A percentile compares a stretch with the other conserved stretches of the same genome.
Conservation (phyloP, 257 asterid species). For the Ophiorrhiza pumila region DNA sequence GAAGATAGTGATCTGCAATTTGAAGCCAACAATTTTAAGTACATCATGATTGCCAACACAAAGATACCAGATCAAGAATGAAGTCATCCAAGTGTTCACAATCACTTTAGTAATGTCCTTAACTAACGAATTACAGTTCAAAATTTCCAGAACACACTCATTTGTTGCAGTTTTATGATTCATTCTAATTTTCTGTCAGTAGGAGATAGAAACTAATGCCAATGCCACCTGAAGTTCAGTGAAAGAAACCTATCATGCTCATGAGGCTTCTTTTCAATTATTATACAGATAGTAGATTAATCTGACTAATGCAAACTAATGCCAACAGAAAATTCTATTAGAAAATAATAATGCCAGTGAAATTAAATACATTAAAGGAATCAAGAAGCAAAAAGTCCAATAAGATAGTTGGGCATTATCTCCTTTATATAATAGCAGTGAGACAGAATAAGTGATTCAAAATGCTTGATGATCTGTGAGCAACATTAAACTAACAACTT, state of each 20-base stretch:
- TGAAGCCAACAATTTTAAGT: background rate
- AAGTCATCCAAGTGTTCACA: background rate
- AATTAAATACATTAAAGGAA: background rate
- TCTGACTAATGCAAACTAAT: background rate
- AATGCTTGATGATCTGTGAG: background rate
- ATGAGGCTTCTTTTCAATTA: background rate
- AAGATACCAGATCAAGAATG: background rate
- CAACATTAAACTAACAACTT: background rate
- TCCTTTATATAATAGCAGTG: background rate
- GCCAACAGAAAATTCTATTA: background rate
- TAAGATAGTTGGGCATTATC: too few species aligned
- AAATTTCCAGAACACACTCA: background rate
- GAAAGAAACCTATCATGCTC: background rate
- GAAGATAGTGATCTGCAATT: constrained; percentile 88
- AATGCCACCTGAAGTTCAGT: background rate
- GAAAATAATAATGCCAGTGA: background rate
- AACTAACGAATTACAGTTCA: background rate
- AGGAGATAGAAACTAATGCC: background rate
- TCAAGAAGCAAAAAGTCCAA: background rate
- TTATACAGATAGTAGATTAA: background rate
- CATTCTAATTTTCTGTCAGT: too few species aligned
- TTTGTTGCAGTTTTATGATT: background rate
- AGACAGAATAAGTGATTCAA: too few species aligned
- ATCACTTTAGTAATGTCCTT: background rate
- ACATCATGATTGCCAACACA: background rate